A percentile compares a stretch with the other conserved stretches of the same genome.
phyloP scores from a whole-genome alignment of 305 asterid species.

The Fraxinus platypoda region DNA sequence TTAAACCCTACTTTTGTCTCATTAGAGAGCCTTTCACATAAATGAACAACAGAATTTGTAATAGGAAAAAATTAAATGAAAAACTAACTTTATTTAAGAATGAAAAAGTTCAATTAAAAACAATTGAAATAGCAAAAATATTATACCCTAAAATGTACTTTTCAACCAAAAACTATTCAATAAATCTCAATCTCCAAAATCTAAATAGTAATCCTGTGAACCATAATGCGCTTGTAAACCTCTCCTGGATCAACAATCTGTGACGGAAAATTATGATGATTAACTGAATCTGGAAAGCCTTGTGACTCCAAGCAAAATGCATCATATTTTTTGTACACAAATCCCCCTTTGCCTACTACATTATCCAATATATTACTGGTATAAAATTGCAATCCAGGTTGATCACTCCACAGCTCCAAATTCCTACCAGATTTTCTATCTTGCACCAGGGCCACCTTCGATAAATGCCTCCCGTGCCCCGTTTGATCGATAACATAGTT shows the following conservation, averaged over 20 bases:
- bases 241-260: conserved; percentile 66
- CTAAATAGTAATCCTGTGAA: conserved; percentile 60
- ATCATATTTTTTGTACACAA: conserved; percentile 38
- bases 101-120: neutral
- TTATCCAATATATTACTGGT: conserved; percentile 54
- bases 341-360: conserved; percentile 55
- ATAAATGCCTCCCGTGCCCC: conserved; percentile 24
- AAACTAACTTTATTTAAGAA: no score
- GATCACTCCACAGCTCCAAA: conserved; percentile 79
- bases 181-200: conserved; percentile 6
- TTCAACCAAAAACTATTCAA: neutral
- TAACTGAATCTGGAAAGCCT: conserved; percentile 84
- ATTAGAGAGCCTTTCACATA: no score
- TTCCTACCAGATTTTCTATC: conserved; percentile 57
- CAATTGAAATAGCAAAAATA: neutral
- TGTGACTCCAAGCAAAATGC: conserved; percentile 79
- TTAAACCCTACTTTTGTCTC: no score
- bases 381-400: conserved; percentile 75
- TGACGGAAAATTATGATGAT: conserved; percentile 69
- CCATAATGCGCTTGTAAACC: conserved; percentile 57
- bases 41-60: no score
- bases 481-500: conserved; percentile 55
- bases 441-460: conserved; percentile 45
- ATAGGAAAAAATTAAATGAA: no score
- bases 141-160: neutral